Evolutionary conservation across 208 protist genomes (phyloP), one percentile per base, ranked within the genome.

Genomic region (Willaertia magna): DNA sequence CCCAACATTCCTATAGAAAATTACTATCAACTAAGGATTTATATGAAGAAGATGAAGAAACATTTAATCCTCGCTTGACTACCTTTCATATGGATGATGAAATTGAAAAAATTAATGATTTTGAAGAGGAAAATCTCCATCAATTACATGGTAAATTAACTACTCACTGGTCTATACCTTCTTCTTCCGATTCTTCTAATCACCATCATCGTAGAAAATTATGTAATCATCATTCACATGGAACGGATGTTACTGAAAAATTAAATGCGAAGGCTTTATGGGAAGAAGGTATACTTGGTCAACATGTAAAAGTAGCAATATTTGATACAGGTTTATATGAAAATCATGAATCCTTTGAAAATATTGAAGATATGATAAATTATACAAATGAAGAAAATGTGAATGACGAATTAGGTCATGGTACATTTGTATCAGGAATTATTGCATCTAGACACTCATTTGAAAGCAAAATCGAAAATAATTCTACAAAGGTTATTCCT

Each of bases 401-500:
- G 2, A 93, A 95, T 39, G 92, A 93, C 47, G 87, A 88, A 0
- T 88, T 98, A 51, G 95, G 95, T 12, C 98, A 99, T 88, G 98
- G 98, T 39, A 98, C 96, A 4, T 97, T 97, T 88, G 97, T 97
- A n/a, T 92, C 96, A 14, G 96, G 96, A 74, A 85, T 97, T 16
- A 91, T 98, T 79, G 95, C 92, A 0, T 90, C 90, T 43, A 88
- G 92, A 16, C 87, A 92, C 55, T 42, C 82, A 43, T 6, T 47
- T n/a, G 26, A 22, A 3, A n/a, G 1, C 51, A 59, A 59, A 59
- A 22, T 22, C 2, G 11, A n/a, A n/a, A n/a, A n/a, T 16, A 20
- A 51, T 1, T 3, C 2, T 12, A 59, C 16, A 59, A 59, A 59
- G 1, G 18, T 22, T 22, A n/a, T 22, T n/a, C 51, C 16, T n/a